phyloP scores from a whole-genome alignment of 1,139 yeast genomes.

The Kluyveromyces sp. region DNA sequence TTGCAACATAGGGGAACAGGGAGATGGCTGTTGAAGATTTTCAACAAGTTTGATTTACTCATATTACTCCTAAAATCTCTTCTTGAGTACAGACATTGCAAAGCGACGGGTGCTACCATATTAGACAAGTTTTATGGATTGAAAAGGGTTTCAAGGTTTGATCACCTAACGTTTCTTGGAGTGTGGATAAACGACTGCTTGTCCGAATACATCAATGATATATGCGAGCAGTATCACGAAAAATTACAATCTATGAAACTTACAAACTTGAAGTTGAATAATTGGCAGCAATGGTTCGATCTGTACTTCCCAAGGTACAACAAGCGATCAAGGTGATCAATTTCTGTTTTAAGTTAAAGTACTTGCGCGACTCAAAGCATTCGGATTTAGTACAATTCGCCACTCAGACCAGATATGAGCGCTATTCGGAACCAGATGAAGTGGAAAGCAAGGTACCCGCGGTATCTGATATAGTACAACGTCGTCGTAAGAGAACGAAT shows the following conservation, averaged over 20 bases:
- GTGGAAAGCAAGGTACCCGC: neutral
- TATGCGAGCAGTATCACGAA: conserved; percentile 60
- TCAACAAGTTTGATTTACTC: conserved; percentile 24
- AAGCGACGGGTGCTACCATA: conserved; percentile 75
- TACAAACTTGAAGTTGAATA: conserved; percentile 16
- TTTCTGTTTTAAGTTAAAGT: conserved; percentile 55
- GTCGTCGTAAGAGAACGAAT: conserved; percentile 3
- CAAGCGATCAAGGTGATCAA: conserved; percentile 43
- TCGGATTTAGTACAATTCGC: neutral
- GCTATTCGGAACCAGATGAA: neutral
- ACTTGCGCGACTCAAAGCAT: conserved; percentile 31
- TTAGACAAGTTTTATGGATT: conserved; percentile 91
- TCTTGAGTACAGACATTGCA: conserved; percentile 69
- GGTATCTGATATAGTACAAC: neutral
- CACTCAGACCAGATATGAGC: conserved; percentile 1
- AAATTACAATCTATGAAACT: conserved; percentile 42
- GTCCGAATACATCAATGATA: conserved; percentile 60
- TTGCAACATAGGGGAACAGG: conserved; percentile 1
- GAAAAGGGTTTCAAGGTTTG: conserved; percentile 38
- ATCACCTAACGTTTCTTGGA: conserved; percentile 10
- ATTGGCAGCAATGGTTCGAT: conserved; percentile 41
- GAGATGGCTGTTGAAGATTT: neutral
- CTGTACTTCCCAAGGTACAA: conserved; percentile 49
- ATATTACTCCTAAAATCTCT: conserved; percentile 53
- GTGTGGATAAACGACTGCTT: conserved; percentile 58